These are phyloP conservation scores for Colletotrichum musae DNA, from an alignment of 2,329 filamentous ascomycete genomes.

Conservation along the genomic window DNA sequence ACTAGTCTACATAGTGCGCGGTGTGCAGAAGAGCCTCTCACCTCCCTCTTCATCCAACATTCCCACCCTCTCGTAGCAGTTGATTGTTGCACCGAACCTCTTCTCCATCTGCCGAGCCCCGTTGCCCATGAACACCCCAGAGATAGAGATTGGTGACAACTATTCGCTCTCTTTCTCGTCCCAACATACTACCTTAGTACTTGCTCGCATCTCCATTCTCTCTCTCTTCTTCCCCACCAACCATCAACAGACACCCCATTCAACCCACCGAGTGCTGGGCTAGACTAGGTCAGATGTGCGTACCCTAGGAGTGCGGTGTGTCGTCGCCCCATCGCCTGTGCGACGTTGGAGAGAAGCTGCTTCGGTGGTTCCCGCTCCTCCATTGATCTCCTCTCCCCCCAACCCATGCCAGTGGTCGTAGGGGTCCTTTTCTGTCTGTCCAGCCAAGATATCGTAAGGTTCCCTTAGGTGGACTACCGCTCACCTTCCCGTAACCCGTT, in stretches of 20 bases:
- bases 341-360: conserved; percentile 38
- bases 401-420: not conserved
- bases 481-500: conserved; percentile 23
- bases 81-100: conserved; percentile 31
- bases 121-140: not conserved
- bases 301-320: conserved; percentile 26
- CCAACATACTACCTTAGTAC: no score
- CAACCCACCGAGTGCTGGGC: conserved; percentile 27
- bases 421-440: conserved; percentile 1
- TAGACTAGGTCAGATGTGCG: conserved; percentile 20
- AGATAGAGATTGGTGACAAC: no score
- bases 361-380: conserved; percentile 29
- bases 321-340: conserved; percentile 42
- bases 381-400: not conserved
- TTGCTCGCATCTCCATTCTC: not conserved
- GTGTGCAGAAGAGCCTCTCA: not conserved
- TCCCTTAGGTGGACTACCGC: not conserved
- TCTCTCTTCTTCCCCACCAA: not conserved
- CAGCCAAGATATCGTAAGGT: not conserved
- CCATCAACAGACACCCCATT: conserved; percentile 1
- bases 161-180: no score
- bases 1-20: no score
- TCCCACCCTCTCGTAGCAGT: conserved; percentile 6
- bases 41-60: not conserved
- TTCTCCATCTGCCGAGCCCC: not conserved